Evolutionary conservation across 2,329 filamentous ascomycete genomes (phyloP), one percentile per base, ranked within the genome.

Genomic region (Colletotrichum nymphaeae): DNA sequence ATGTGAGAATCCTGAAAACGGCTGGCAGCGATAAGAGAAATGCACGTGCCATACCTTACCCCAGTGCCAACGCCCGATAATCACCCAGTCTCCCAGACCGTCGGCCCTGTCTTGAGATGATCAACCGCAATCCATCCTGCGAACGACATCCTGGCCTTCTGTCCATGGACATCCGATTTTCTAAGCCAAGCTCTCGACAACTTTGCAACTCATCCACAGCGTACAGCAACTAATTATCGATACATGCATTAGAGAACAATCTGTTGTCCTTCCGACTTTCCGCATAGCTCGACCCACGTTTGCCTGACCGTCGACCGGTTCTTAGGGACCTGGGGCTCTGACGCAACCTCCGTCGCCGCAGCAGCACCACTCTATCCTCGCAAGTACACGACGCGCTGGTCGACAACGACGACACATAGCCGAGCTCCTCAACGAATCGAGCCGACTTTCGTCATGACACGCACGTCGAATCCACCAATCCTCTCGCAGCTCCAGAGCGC

Each of bases 401-500:
- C 57, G 67, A 66, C 60, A 60, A 60, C 59, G 67, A 70, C 32
- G 37, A 35, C 67, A 73, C 59, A 70, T 24, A 60, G 62, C 32
- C 55, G 67, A 65, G 66, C 30, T 65, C 46, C 60, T 58, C 24
- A 22, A 55, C 55, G 60, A 22, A 56, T 24, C 35, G 52, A 46
- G 37, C 9, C 26, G 11, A 62, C 19, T 24, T 32, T 9, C 46
- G 26, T 55, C 77, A 92, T 92, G 90, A 88, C 88, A 78, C 85
- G 86, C 77, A 81, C 86, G 72, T 85, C 86, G 76, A 85, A 81
- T 69, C 86, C 88, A 63, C 85, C 89, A 66, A 87, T 91, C 76
- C 83, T 92, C 63, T 82, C 87, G 69, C 88, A 91, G 79, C 85
- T 93, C 69, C 86, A 86, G 75, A 88, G 84, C 77, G 88, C 91